Evolutionary conservation across 495 filamentous ascomycete species (phyloP), one percentile per base, ranked within the genome.

Genomic region (Durotheca rogersii): DNA sequence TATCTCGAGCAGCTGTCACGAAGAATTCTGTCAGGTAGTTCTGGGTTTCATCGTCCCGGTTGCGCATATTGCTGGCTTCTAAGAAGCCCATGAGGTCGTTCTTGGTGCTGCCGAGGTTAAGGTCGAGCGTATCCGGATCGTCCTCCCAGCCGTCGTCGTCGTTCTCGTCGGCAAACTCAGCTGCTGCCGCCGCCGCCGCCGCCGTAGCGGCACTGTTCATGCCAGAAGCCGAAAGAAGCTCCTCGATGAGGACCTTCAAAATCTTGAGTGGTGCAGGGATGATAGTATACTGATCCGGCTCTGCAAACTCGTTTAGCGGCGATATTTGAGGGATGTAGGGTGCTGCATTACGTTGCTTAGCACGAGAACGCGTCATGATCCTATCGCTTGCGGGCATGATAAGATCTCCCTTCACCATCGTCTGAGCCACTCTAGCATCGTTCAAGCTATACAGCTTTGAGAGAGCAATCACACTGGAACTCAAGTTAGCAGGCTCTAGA

Each of bases 1-100:
- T 83, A 47, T 81, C 74, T 15, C 67, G 65, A 2, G 81, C 82
- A 7, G 84, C 80, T 31, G 79, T 71, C 9, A 84, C 76, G 75
- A 98, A 96, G 67, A 95, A 98, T 6, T 87, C 81, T 1, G 77
- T 70, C 25, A 98, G 74, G 61, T 87, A 95, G 6, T 75, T 80
- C 67, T 95, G 88, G 9, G 91, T 97, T 66, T 95, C 89, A 62
- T 96, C 91, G 60, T 98, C 92, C n/a, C 82, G 76, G 59, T 85
- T 79, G 29, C 87, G 82, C 51, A 78, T 77, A 21, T 77, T 72
- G 45, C 74, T 74, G 40, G 80, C 76, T 39, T 86, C 85, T 27
- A 80, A 77, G 55, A 78, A 90, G 10, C 81, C 74, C 88, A 96
- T 90, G 17, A 96, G 75, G 44, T 95, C 87, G 47, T 83, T 72